Base-by-base conservation (phyloP, 108 stramenopile genomes). In the Nitzschia putrida region DNA sequence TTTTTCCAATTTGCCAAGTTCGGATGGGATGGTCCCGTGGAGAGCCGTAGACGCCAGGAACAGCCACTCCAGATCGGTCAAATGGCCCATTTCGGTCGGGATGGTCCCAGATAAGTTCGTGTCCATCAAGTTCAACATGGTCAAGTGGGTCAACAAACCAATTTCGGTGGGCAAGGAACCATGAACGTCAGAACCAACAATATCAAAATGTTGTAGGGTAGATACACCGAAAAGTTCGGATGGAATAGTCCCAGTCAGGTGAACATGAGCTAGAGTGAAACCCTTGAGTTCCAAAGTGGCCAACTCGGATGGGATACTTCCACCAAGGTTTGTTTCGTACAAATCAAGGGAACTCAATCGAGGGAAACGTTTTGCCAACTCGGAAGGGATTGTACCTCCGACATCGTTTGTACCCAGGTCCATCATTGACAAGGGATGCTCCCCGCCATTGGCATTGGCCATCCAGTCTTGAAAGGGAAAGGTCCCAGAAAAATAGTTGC, bases 11-110 rank as follows among this genome's bases (percentile, higher is more conserved):
- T 53, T 29, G 7, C 54, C 55, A 53, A 70, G 25, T 50, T 70
- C 69, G 8, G 37, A 39, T 3, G 57, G 58, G 34, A 70, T 61
- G 26, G 54, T 52, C 9, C 69, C 69, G 7, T 9, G 1, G 11
- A 70, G 1, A 21, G 26, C 21, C 2, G 23, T 70, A 7, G 37
- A 23, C 0, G 59, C 14, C 26, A 70, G 20, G 7, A 60, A 58
- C 4, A 70, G 24, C 69, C 69, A 60, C 21, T 40, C 58, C 2
- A 70, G 25, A 13, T 60, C 13, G 18, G 24, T 47, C 25, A 70
- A 29, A 13, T 8, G 14, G 47, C 49, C 69, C 43, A 70, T 34
- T 34, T 70, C 69, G 12, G 58, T 60, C 6, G 69, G 69, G 16
- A 70, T 18, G 13, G 57, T 59, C 16, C 69, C 69, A 2, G 2